phyloP scores from a whole-genome alignment of 1,139 yeast genomes.

The Nematodospora anomalae region DNA sequence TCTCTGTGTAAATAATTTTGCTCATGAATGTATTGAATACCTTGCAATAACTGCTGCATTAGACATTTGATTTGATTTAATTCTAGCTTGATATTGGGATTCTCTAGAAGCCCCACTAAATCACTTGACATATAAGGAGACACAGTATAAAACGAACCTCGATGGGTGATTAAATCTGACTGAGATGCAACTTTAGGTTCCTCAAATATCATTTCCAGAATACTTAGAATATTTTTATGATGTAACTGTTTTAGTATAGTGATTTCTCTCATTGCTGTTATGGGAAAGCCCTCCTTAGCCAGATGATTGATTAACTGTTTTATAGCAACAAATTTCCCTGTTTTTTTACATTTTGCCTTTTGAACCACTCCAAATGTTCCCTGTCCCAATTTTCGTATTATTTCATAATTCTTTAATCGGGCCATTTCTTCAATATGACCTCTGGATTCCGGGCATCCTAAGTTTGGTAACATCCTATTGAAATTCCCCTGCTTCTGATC shows the following conservation, averaged over 20 bases:
- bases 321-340: constrained; percentile 47
- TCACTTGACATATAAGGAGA: constrained; percentile 94
- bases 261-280: constrained; percentile 93
- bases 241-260: constrained; percentile 71
- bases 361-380: constrained; percentile 54
- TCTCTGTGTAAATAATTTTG: constrained; percentile 79
- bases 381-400: constrained; percentile 44
- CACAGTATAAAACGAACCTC: constrained; percentile 76
- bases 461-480: neutral
- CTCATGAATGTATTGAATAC: constrained; percentile 81
- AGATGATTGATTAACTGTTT: constrained; percentile 82
- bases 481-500: neutral
- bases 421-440: constrained; percentile 28
- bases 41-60: constrained; percentile 73
- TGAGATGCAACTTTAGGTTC: constrained; percentile 42
- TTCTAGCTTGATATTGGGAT: constrained; percentile 64
- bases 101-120: constrained; percentile 86
- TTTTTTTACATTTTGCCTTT: constrained; percentile 34
- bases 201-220: constrained; percentile 81
- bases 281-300: constrained; percentile 90
- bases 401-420: constrained; percentile 31
- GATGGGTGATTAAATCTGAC: constrained; percentile 34
- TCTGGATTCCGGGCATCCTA: neutral
- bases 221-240: constrained; percentile 71
- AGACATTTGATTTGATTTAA: constrained; percentile 80